Evolutionary conservation across 78 protist species (phyloP), one percentile per base, ranked within the genome.

Genomic region (Dictyostelium intermedium): DNA sequence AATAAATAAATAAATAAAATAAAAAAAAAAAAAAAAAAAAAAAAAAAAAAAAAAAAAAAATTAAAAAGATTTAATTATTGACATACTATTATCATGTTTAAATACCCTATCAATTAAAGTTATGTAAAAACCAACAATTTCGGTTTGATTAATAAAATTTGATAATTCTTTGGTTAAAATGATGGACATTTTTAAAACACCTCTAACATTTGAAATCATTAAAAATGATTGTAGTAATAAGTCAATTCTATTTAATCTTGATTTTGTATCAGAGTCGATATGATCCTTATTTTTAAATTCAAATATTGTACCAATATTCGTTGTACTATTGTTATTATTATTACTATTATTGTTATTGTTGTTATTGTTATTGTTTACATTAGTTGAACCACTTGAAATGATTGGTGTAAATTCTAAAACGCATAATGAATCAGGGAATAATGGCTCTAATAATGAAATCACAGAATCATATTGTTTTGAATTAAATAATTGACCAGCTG

Each of bases 161-260:
- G 76, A 73, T 35, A 73, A 5, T 32, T 87, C 92, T 78, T 78
- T 87, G 0, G 80, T 8, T 37, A 87, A 37, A 18, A 78, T 25
- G 6, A 87, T 78, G 3, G 85, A 23, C 92, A 87, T 87, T 63
- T 87, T 87, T 39, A 87, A 78, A 25, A 87, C 85, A 61, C 85
- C 85, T 61, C 37, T 56, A 18, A 41, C 47, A 63, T 87, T 43
- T 37, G 50, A 61, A n/a, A 25, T 13, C 30, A 78, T 78, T 25
- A 87, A 30, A 78, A 78, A 87, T 8, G 85, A 78, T 27, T 87
- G 84, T 35, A 87, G 18, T n/a, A 87, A 69, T 9, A 61, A 30
- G 30, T 87, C 92, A 63, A 76, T 61, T 73, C 63, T 87, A 63
- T 87, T 87, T 10, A 87, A 34, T 27, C 14, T 78, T 25, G 92